These are phyloP conservation scores for Mucor sp. DNA, from an alignment of 371 early-diverging fungal genomes.

Conservation along the genomic window DNA sequence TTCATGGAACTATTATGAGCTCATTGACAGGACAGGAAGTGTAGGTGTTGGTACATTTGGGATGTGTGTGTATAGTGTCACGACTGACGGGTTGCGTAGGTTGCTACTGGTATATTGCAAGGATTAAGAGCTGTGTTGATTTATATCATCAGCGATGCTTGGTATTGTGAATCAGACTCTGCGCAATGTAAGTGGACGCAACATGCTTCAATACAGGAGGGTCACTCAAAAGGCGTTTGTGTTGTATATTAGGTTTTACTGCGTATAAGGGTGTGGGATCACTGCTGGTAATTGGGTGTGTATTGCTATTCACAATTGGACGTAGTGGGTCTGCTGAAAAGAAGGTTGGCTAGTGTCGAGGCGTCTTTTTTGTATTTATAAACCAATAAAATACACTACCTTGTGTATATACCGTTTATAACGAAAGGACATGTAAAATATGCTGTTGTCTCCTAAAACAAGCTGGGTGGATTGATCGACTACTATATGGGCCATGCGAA, in stretches of 20 bases:
- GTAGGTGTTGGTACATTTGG: conserved; percentile 24
- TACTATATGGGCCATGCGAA: too few species aligned
- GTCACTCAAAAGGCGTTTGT: too few species aligned
- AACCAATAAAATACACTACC: not conserved
- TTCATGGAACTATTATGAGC: conserved; percentile 57
- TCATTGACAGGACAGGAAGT: conserved; percentile 56
- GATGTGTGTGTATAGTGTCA: not conserved
- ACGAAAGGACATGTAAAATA: too few species aligned
- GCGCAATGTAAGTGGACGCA: conserved; percentile 61
- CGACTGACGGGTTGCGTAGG: conserved; percentile 67
- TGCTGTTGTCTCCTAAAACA: too few species aligned
- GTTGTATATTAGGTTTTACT: conserved; percentile 30
- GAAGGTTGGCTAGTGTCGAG: conserved; percentile 3
- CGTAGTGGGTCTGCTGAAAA: conserved; percentile 6
- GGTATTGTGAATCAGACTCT: conserved; percentile 66
- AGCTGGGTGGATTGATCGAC: too few species aligned
- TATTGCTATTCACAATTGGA: conserved; percentile 45
- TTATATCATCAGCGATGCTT: conserved; percentile 65
- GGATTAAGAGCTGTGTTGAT: conserved; percentile 74
- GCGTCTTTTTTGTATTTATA: not conserved
- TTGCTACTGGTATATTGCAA: conserved; percentile 72
- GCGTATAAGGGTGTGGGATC: conserved; percentile 46
- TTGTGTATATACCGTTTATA: too few species aligned
- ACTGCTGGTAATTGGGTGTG: conserved; percentile 50
- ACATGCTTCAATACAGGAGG: not conserved